Conservation (phyloP, 768 basidiomycete genomes). For the Cyclocybe cylindracea region DNA sequence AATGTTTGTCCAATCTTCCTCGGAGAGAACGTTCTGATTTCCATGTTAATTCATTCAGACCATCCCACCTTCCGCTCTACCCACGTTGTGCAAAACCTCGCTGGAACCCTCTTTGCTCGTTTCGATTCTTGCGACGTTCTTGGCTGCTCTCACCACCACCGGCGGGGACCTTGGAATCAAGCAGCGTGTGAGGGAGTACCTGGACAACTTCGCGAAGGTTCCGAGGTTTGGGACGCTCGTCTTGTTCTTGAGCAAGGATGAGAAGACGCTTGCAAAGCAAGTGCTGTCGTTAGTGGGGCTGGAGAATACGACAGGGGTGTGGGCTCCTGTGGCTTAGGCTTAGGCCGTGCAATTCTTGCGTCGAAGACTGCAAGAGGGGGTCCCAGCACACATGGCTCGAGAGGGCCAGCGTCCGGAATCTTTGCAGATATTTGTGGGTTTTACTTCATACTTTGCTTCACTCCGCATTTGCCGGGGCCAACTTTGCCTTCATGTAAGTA, state of each 20-base stretch:
- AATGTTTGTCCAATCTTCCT: conserved; percentile 36
- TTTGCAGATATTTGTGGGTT: too few species aligned
- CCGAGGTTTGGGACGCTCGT: conserved; percentile 65
- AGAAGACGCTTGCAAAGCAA: conserved; percentile 49
- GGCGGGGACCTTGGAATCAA: conserved; percentile 16
- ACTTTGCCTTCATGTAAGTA: too few species aligned
- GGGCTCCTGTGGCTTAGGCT: conserved; percentile 22
- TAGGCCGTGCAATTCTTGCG: too few species aligned
- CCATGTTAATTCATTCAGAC: conserved; percentile 34
- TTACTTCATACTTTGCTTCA: too few species aligned
- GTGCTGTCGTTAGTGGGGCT: conserved; percentile 45
- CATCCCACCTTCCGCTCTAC: conserved; percentile 55
- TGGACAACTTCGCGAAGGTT: conserved; percentile 53
- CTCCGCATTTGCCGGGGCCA: too few species aligned
- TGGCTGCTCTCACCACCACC: conserved; percentile 22
- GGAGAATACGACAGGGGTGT: conserved; percentile 19
- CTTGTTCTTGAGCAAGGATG: conserved; percentile 59
- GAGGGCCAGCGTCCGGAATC: too few species aligned
- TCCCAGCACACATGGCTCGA: too few species aligned
- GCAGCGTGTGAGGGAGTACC: conserved; percentile 41
- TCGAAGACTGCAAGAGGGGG: too few species aligned
- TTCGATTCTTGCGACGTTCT: conserved; percentile 57
- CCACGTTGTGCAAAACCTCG: conserved; percentile 66
- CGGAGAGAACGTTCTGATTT: neutral
- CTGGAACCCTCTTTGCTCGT: conserved; percentile 66